Evolutionary conservation across 179 eudicot genomes (phyloP).

Genomic region (Corrigiola litoralis): DNA sequence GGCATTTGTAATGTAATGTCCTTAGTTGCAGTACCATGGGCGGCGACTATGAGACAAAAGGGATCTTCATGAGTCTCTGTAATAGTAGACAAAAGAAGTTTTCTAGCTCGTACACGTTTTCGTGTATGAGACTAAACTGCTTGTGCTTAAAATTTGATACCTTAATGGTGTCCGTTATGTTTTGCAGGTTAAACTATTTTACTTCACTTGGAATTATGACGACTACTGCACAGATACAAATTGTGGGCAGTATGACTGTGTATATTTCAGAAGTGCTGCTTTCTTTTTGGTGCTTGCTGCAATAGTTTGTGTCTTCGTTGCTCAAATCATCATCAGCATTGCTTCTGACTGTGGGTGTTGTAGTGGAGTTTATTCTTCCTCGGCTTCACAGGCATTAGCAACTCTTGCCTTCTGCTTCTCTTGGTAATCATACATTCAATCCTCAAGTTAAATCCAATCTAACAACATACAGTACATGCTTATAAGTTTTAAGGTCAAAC

Average conservation of each 20-base stretch:
- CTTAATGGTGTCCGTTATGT: background rate
- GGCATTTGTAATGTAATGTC: too few species aligned
- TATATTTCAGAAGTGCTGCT: constrained; percentile 14
- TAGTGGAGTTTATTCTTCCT: constrained; percentile 3
- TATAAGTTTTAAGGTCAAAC: too few species aligned
- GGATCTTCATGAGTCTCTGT: too few species aligned
- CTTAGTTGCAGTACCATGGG: too few species aligned
- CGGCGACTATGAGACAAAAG: too few species aligned
- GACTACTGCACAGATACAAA: background rate
- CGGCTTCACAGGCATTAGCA: background rate
- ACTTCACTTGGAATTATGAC: background rate
- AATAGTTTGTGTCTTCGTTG: constrained; percentile 4
- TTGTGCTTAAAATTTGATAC: too few species aligned
- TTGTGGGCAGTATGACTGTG: constrained; percentile 11
- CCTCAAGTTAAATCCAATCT: too few species aligned
- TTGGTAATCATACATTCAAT: constrained; percentile 6
- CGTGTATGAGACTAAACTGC: too few species aligned
- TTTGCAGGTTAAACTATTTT: constrained; percentile 15
- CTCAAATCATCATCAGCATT: constrained; percentile 13
- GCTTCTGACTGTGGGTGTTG: constrained; percentile 20
- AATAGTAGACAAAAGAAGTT: too few species aligned
- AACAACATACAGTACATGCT: background rate
- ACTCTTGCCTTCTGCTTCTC: constrained; percentile 8
- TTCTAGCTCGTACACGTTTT: too few species aligned
- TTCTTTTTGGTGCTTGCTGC: constrained; percentile 15